phyloP scores from a whole-genome alignment of 164 flowering plant species.

The Amborella trichopoda region DNA sequence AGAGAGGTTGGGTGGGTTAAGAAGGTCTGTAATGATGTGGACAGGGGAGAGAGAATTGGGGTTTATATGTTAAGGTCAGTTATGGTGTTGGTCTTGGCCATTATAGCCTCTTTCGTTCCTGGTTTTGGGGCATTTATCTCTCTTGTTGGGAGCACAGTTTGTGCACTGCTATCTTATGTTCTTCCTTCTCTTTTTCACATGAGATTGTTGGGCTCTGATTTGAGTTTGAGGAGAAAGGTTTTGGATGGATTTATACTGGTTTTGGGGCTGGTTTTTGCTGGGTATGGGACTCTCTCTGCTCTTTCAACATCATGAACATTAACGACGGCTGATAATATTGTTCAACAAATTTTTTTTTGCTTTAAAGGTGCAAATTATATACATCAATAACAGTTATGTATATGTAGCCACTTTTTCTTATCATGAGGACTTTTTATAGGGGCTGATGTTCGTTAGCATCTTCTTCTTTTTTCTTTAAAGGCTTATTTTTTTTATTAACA shows the following conservation, averaged over 20 bases:
- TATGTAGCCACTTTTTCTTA: too few species aligned
- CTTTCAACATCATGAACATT: too few species aligned
- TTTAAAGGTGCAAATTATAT: too few species aligned
- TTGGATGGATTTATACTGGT: constrained; percentile 10
- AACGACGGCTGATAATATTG: too few species aligned
- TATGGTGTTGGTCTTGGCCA: constrained; percentile 5
- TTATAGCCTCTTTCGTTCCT: constrained; percentile 16
- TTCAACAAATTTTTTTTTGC: too few species aligned
- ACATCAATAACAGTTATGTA: too few species aligned
- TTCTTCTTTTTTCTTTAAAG: too few species aligned
- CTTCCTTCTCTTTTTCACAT: constrained; percentile 15
- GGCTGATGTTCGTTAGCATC: too few species aligned
- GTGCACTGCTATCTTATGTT: constrained; percentile 21
- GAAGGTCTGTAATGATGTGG: constrained; percentile 4
- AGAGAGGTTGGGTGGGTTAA: constrained; percentile 6
- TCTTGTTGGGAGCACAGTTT: constrained; percentile 23
- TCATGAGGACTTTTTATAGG: too few species aligned
- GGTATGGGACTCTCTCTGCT: too few species aligned
- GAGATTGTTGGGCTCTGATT: constrained; percentile 3
- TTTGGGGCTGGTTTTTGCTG: constrained; percentile 15
- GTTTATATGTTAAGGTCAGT: constrained; percentile 6
- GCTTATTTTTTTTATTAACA: too few species aligned
- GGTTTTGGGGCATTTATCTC: constrained; percentile 19
- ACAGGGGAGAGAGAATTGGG: background rate
- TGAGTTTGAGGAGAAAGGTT: constrained; percentile 4